Evolutionary conservation across 2,329 filamentous ascomycete genomes (phyloP), one percentile per base, ranked within the genome.

Genomic region (Trichoderma arundinaceum): DNA sequence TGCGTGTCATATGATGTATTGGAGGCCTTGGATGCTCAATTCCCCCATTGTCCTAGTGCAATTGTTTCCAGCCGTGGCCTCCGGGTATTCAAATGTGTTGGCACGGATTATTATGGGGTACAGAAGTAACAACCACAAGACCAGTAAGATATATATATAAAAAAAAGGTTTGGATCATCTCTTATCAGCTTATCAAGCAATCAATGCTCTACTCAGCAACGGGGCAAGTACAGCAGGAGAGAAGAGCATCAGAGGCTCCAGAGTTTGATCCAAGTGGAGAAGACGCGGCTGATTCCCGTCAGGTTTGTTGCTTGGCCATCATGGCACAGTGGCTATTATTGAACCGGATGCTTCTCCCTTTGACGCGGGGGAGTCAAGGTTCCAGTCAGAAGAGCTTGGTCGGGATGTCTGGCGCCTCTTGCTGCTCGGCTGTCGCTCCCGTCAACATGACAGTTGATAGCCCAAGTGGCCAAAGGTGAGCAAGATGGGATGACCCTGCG

Each of bases 121-220:
- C 35, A 17, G 22, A 28, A 28, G 22, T 28, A 28, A 28, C 22
- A 28, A n/a, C n/a, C n/a, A n/a, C n/a, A n/a, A n/a, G n/a, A n/a
- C n/a, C n/a, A n/a, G n/a, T n/a, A n/a, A n/a, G n/a, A n/a, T n/a
- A n/a, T n/a, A n/a, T n/a, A n/a, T n/a, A n/a, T n/a, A n/a, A 10
- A 17, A 22, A 46, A 46, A 46, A 22, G 17, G 44, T 22, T 46
- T 54, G 28, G 38, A 46, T 51, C 39, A 62, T 53, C 48, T 54
- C 28, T 62, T 44, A 63, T 63, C 59, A 54, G 59, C 59, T 63
- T 63, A 63, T 63, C 49, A 46, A 54, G 28, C 49, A 17, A 41
- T 53, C n/a, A 9, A 19, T 52, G 33, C 58, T 52, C 15, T 49
- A 17, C 44, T 61, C 33, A 61, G 44, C 57, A 41, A 15, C 12